Evolutionary conservation across 768 basidiomycete species (phyloP), one percentile per base, ranked within the genome.

Genomic region (Naganishia antarctica): DNA sequence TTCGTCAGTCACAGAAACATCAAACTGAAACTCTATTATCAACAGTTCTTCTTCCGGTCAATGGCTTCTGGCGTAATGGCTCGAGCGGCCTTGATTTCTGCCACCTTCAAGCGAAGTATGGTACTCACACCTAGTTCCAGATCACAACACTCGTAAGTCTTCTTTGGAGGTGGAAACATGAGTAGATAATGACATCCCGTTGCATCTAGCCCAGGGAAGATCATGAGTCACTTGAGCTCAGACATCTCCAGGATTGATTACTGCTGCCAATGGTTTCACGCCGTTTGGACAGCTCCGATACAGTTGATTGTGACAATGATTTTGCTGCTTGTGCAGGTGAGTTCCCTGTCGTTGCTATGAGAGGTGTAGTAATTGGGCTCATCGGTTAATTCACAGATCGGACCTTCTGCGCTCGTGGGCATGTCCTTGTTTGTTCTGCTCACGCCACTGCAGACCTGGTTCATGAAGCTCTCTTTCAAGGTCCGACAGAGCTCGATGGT

Each of bases 391-490:
- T 61, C 25, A 50, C 18, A 87, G 84, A 81, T 88, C 43, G 86
- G 86, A 0, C 84, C 85, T 0, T 85, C 86, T 1, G 86, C 87
- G 0, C 78, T 88, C 6, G 85, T 86, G 4, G 87, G 87, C 0
- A 87, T 88, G 73, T 81, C 83, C 0, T 76, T 87, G 0, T 87
- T 88, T 70, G 69, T 86, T 34, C 66, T 86, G 50, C 79, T 87
- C 26, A 82, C 82, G 2, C 87, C 87, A 0, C 70, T 88, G 12
- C 85, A 86, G 75, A 82, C 84, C 61, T 81, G 82, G 29, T 81
- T 85, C 16, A 87, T 87, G 85, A 79, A 82, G 40, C 46, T 53
- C 18, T 63, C 62, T n/a, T 84, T 84, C 71, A 74, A 78, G 40
- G 79, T 84, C 37, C 80, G 86, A 6, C 81, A 82, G 63, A 74